Evolutionary conservation across 2,329 filamentous ascomycete genomes (phyloP), one percentile per base, ranked within the genome.

Genomic region (Ophidiomyces ophidiicola): DNA sequence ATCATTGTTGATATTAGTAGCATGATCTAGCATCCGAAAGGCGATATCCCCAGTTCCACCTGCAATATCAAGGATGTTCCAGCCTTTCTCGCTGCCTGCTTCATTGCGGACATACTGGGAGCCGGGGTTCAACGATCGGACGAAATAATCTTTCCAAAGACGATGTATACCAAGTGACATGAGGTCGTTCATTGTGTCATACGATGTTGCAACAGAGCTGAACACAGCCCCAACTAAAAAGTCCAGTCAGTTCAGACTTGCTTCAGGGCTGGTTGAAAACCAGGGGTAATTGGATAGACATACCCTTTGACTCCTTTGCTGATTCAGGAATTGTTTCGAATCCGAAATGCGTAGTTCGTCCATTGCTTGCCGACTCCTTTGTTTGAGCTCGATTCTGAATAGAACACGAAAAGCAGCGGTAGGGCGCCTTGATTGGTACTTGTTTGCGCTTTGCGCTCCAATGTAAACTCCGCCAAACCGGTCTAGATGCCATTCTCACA

Each of bases 101-200:
- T 44, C 45, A 5, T 53, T 48, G 24, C 51, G 55, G 7, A 58
- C 50, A 59, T 67, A 39, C 53, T 68, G 50, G 1, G 66, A 72
- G 48, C 87, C 87, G 0, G 90, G 88, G 59, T 94, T 90, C 21
- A 98, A 74, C 23, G 79, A 80, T 49, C 83, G 79, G 32, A 98
- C 88, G 61, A 96, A 98, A 64, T 94, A 79, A 63, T 96, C 88
- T 68, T 82, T 98, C 90, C 90, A 98, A 25, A 98, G 68, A 30
- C 90, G 82, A 62, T 98, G 90, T 64, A 94, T 87, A 40, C 90
- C 90, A 33, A 98, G 75, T 5, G 90, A 96, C 90, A 98, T 98
- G 50, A 96, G 73, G 61, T 98, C 90, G 66, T 98, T 98, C 90
- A 98, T 98, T 46, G 80, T 81, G 62, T 98, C 90, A 65, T 98